Percentiles rank a stretch among this genome's conserved stretches.
phyloP scores from a whole-genome alignment of 306 rosid species.

The Sicyos edulis region DNA sequence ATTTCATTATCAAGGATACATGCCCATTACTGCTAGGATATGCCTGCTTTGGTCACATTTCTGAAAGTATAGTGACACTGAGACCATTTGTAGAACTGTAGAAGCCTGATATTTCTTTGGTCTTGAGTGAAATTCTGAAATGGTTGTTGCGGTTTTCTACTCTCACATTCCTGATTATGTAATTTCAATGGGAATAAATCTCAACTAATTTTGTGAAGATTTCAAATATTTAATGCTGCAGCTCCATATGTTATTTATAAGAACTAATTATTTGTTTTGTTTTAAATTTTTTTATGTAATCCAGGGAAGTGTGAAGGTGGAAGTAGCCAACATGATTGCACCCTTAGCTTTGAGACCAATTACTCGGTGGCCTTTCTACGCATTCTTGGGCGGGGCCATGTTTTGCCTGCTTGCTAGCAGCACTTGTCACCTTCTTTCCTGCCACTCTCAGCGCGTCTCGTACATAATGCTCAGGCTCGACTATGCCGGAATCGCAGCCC shows the following conservation, averaged over 20 bases:
- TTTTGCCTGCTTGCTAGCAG: conserved; percentile 94
- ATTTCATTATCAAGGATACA: too few species aligned
- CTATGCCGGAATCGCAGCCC: conserved; percentile 98
- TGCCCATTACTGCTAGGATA: too few species aligned
- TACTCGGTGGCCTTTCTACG: conserved; percentile 89
- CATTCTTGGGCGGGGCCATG: conserved; percentile 94
- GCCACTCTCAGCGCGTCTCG: conserved; percentile 76
- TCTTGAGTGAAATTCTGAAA: background rate
- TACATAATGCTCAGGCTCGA: conserved; percentile 92
- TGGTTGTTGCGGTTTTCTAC: background rate
- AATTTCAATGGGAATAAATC: background rate
- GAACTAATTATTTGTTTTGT: background rate
- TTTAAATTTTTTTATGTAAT: conserved; percentile 1
- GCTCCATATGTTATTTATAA: background rate
- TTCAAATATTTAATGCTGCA: background rate
- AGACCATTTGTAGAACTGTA: background rate
- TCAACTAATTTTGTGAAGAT: background rate
- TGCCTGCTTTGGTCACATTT: too few species aligned
- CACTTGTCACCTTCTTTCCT: conserved; percentile 82
- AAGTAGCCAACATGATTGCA: conserved; percentile 65
- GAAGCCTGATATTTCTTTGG: background rate
- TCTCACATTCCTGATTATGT: background rate
- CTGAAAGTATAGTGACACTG: background rate
- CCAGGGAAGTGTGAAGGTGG: conserved; percentile 74
- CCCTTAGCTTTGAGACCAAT: conserved; percentile 78